Evolutionary conservation across 116 monocot species (phyloP), one percentile per base, ranked within the genome.

Genomic region (Phalaenopsis hybrid): DNA sequence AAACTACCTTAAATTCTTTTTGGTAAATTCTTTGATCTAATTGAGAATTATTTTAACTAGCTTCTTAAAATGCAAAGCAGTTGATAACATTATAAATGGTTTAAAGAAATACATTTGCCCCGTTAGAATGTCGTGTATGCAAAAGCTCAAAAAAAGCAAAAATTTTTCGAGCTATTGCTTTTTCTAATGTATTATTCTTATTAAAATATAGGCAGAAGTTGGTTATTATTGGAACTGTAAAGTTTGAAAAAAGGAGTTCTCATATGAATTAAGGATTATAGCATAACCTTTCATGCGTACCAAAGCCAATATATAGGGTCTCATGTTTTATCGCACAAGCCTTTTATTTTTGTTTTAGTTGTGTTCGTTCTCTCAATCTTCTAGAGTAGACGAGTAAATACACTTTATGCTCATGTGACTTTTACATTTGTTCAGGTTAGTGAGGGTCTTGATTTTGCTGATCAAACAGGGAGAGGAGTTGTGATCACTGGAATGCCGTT

Each of bases 401-500:
- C 75, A 44, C 46, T 75, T 8, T 75, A 21, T 75, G 7, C 45
- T 33, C 46, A 75, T 4, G 5, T 72, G 8, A 72, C 16, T 45
- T n/a, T 7, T 75, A 2, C 18, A 34, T 13, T 15, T 78, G 74
- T 81, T 75, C 84, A 97, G 97, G 94, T 97, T 58, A 97, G 97
- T 76, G 97, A 97, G 78, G 97, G 97, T 74, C 90, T 97, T 84
- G 97, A 97, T 97, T 97, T 97, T 88, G 93, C 97, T 83, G 94
- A 97, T 82, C 88, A 90, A 57, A 86, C 92, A 81, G 97, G 97
- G 50, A 92, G 97, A 90, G 97, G 94, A 76, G 97, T 97, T 28
- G 79, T 97, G 33, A 88, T 97, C 23, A 93, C 91, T 65, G 97
- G 97, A 51, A 87, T 97, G 90, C 97, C 97, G 49, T 97, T 94